phyloP scores from a whole-genome alignment of 305 asterid genomes.

The Solanum hybrid region DNA sequence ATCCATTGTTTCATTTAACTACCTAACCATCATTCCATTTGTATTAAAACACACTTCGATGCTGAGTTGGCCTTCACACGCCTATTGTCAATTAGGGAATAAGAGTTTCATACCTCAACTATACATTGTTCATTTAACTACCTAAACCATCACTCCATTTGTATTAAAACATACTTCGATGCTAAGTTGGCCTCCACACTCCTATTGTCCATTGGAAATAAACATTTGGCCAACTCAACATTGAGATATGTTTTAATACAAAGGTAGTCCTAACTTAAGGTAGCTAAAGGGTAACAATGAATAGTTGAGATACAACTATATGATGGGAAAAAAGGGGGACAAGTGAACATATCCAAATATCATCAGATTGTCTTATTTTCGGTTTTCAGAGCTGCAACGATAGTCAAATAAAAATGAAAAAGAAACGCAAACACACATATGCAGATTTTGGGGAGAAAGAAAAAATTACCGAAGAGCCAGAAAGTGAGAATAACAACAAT shows the following conservation, averaged over 20 bases:
- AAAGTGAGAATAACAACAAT: slow-evolving; percentile 36
- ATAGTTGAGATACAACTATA: neutral
- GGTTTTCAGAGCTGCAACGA: neutral
- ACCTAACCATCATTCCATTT: neutral
- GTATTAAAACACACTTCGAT: neutral
- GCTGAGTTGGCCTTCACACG: neutral
- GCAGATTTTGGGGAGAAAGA: neutral
- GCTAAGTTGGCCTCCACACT: neutral
- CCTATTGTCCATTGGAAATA: neutral
- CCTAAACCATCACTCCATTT: neutral
- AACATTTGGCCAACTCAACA: neutral
- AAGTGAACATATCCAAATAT: neutral
- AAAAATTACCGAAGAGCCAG: slow-evolving; percentile 45
- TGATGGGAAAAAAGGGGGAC: neutral
- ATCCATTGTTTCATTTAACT: neutral
- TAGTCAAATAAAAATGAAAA: no score
- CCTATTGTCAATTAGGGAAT: neutral
- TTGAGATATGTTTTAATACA: neutral
- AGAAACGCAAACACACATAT: neutral
- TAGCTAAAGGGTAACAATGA: neutral
- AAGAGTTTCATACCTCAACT: neutral
- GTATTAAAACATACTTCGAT: neutral
- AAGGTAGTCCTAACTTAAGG: neutral
- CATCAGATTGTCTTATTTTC: neutral
- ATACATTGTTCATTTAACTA: neutral